Evolutionary conservation across 495 filamentous ascomycete species (phyloP).

Genomic region (Symbiotaphrina buchneri): DNA sequence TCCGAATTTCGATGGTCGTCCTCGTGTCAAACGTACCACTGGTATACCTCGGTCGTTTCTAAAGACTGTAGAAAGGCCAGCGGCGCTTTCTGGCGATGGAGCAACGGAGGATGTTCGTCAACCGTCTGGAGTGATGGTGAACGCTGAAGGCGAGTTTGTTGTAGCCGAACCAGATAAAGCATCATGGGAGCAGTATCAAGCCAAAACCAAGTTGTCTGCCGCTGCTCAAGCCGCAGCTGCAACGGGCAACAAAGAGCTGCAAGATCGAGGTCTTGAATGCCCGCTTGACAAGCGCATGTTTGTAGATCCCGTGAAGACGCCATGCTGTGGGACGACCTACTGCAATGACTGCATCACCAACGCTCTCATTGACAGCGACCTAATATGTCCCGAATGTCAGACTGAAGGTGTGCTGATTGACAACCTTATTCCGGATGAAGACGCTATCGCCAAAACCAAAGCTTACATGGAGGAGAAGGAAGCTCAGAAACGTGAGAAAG

Average conservation of each 20-base stretch:
- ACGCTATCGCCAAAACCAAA: conserved; percentile 52
- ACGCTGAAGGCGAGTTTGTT: conserved; percentile 91
- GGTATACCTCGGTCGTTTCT: conserved; percentile 87
- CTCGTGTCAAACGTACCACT: conserved; percentile 81
- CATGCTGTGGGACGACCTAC: conserved; percentile 92
- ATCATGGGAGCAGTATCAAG: conserved; percentile 91
- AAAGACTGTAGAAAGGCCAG: conserved; percentile 80
- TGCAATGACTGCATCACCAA: conserved; percentile 98
- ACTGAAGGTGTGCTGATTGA: conserved; percentile 82
- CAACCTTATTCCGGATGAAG: conserved; percentile 64
- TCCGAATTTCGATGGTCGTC: conserved; percentile 76
- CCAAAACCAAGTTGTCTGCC: conserved; percentile 63
- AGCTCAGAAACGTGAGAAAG: conserved; percentile 35
- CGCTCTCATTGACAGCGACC: conserved; percentile 91
- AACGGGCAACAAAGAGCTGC: conserved; percentile 55
- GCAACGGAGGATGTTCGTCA: conserved; percentile 54
- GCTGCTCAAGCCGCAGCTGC: conserved; percentile 50
- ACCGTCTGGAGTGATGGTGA: conserved; percentile 79
- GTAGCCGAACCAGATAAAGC: conserved; percentile 84
- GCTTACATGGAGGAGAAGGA: conserved; percentile 52
- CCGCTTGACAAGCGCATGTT: conserved; percentile 91
- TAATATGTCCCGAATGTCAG: conserved; percentile 79
- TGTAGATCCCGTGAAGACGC: conserved; percentile 92
- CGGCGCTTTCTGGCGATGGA: conserved; percentile 46
- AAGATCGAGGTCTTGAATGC: conserved; percentile 76